These are phyloP conservation scores for Salpingoeca rosetta DNA, from an alignment of 78 protist species.

Conservation along the genomic window DNA sequence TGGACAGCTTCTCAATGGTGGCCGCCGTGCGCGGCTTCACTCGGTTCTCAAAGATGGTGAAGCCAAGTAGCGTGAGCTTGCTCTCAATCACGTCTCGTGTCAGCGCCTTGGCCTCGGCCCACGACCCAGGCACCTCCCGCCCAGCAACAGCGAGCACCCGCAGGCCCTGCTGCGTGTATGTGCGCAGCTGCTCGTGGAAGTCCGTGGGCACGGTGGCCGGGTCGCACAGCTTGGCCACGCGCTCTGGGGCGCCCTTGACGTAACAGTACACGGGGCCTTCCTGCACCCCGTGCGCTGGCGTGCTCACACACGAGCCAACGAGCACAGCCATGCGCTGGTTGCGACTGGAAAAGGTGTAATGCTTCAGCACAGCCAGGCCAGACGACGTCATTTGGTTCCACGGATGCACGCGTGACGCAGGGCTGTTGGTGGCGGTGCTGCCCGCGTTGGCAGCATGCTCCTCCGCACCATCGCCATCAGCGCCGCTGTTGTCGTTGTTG, in stretches of 20 bases:
- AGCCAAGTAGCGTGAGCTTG: constrained; percentile 41
- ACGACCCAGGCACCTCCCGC: background rate
- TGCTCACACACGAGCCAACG: background rate
- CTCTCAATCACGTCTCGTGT: constrained; percentile 37
- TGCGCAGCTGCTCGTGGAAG: constrained; percentile 14
- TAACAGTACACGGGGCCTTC: background rate
- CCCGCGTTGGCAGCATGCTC: too few relatives aligned
- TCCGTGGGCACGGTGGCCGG: constrained; percentile 47
- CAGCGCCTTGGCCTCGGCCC: background rate
- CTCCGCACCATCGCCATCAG: too few relatives aligned
- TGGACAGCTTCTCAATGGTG: constrained; percentile 27
- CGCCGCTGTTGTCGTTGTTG: background rate
- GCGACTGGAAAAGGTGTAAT: constrained; percentile 25
- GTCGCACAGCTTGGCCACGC: constrained; percentile 35
- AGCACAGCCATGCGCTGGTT: constrained; percentile 74
- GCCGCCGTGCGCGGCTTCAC: constrained; percentile 51
- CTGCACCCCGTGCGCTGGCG: constrained; percentile 4
- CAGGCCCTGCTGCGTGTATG: constrained; percentile 59
- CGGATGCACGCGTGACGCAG: too few relatives aligned
- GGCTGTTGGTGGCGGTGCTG: too few relatives aligned
- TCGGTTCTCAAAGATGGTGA: constrained; percentile 51
- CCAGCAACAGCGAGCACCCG: constrained; percentile 73
- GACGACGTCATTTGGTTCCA: too few relatives aligned
- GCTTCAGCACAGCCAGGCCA: background rate
- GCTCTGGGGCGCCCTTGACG: constrained; percentile 86